Percentiles rank a stretch among this genome's conserved stretches.
Conservation (phyloP, 345 rosid genomes). For the Brassica juncea region DNA sequence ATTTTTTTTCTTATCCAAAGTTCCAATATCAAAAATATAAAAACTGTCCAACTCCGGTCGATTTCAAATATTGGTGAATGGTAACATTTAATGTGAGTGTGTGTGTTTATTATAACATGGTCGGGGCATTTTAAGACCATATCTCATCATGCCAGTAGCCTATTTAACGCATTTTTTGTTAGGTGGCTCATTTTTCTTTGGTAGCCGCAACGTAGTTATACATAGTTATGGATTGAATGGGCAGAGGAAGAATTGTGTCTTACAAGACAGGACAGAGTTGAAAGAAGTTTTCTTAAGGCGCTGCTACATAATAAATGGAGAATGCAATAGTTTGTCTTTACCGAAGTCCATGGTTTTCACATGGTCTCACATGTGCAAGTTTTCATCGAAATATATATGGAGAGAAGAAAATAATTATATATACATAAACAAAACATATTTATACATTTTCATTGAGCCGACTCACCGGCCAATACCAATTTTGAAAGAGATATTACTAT, state of each 20-base stretch:
- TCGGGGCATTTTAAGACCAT: conserved; percentile 37
- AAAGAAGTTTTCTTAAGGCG: conserved; percentile 12
- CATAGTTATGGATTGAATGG: conserved; percentile 1
- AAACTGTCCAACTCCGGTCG: background rate
- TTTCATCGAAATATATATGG: background rate
- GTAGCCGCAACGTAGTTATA: background rate
- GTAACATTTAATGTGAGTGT: conserved; percentile 27
- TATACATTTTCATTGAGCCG: conserved; percentile 9
- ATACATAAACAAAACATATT: background rate
- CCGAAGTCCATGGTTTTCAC: conserved; percentile 21
- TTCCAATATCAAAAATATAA: conserved; percentile 6
- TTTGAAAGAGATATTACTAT: conserved; percentile 19
- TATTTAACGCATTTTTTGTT: conserved; percentile 26
- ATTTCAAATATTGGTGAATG: background rate
- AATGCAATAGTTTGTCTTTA: conserved; percentile 14
- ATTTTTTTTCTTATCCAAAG: conserved; percentile 5
- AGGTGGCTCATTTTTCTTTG: conserved; percentile 19
- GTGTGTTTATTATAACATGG: conserved; percentile 31
- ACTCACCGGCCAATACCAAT: conserved; percentile 38
- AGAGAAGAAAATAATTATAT: background rate
- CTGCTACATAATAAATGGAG: conserved; percentile 19
- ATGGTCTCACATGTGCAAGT: conserved; percentile 16
- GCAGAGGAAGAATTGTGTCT: conserved; percentile 16
- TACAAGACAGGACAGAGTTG: conserved; percentile 30
- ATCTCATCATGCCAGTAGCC: conserved; percentile 12